Evolutionary conservation across 2,329 filamentous ascomycete species (phyloP).

Genomic region (Phyllosticta citrichinensis): DNA sequence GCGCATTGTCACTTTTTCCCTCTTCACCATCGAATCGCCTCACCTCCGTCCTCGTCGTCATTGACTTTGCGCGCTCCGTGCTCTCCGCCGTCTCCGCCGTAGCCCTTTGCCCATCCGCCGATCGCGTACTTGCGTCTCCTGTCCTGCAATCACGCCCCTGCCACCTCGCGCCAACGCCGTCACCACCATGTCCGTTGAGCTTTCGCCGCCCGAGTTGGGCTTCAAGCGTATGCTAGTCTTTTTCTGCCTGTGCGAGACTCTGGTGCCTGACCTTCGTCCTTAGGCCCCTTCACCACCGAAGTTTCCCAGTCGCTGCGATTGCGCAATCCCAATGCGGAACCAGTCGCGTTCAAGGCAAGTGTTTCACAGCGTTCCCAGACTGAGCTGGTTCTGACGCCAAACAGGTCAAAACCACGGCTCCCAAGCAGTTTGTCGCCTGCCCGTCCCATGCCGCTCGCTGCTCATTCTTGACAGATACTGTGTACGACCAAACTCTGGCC

Average conservation of each 20-base stretch:
- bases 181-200: slow-evolving; percentile 75
- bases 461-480: slow-evolving; percentile 61
- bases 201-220: slow-evolving; percentile 81
- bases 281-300: slow-evolving; percentile 55
- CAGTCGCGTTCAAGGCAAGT: slow-evolving; percentile 55
- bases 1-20: slow-evolving; percentile 1
- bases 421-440: slow-evolving; percentile 74
- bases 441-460: not conserved
- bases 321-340: slow-evolving; percentile 46
- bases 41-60: not conserved
- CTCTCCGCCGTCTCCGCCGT: slow-evolving; percentile 1
- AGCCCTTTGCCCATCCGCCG: slow-evolving; percentile 9
- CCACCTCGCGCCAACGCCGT: slow-evolving; percentile 5
- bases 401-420: slow-evolving; percentile 96
- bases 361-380: not conserved
- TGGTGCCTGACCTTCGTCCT: slow-evolving; percentile 1
- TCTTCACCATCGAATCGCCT: slow-evolving; percentile 8
- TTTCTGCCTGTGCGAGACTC: not conserved
- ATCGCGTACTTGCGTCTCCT: slow-evolving; percentile 1
- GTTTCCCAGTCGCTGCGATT: slow-evolving; percentile 52
- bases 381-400: slow-evolving; percentile 12
- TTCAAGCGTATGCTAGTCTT: slow-evolving; percentile 64
- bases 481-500: slow-evolving; percentile 91
- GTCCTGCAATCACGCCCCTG: slow-evolving; percentile 5
- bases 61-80: not conserved